These are phyloP conservation scores for Fusarium sarcochroum DNA, from an alignment of 2,329 filamentous ascomycete species.

Conservation along the genomic window DNA sequence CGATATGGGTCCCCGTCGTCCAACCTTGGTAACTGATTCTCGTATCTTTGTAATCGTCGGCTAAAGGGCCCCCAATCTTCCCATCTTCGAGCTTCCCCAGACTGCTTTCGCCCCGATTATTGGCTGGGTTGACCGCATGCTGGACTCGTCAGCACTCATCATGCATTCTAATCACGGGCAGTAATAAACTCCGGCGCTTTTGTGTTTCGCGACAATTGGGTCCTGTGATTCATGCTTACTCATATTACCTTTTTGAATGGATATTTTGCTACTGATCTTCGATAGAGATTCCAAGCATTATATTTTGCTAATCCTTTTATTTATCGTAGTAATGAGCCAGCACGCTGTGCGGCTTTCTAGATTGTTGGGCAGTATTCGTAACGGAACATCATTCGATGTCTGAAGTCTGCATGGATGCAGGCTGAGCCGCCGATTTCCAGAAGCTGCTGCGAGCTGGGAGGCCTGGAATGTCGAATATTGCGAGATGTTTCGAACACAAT, in stretches of 20 bases:
- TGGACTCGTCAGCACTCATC: constrained; percentile 29
- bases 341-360: no score
- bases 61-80: constrained; percentile 21
- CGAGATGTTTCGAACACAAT: no score
- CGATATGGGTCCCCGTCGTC: constrained; percentile 7
- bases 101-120: constrained; percentile 10
- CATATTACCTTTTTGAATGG: background rate
- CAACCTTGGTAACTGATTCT: constrained; percentile 4
- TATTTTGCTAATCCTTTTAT: no score
- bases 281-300: no score
- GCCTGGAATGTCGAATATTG: no score
- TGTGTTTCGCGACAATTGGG: background rate
- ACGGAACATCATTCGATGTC: no score
- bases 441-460: no score
- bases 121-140: constrained; percentile 29
- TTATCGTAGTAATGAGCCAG: no score
- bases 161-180: background rate
- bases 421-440: no score
- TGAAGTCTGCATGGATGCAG: no score
- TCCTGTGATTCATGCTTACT: background rate
- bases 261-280: no score
- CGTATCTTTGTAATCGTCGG: constrained; percentile 26
- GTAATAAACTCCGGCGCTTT: background rate
- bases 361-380: no score
- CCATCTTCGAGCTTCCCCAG: constrained; percentile 26